Conservation (phyloP, 352 stramenopile genomes). For the Pythium dissotocum region DNA sequence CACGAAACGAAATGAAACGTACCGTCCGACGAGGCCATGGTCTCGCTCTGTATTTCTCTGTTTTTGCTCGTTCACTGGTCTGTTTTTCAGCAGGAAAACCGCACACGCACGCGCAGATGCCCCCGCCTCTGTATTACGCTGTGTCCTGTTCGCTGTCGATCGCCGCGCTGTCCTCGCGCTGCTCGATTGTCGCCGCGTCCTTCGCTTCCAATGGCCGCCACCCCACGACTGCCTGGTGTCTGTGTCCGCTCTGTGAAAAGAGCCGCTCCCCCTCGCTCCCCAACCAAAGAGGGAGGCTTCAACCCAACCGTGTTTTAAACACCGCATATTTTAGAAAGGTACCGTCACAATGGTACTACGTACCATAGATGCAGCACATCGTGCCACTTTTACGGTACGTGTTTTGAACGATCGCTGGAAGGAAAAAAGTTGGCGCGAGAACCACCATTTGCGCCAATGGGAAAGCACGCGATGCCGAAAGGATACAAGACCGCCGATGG, state of each 20-base stretch:
- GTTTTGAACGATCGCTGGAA: slow-evolving; percentile 4
- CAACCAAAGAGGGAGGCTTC: slow-evolving; percentile 4
- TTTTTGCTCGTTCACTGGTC: slow-evolving; percentile 2
- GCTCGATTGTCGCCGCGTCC: not conserved
- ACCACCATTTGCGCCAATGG: slow-evolving; percentile 15
- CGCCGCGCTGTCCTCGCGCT: slow-evolving; percentile 2
- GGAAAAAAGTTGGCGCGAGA: slow-evolving; percentile 4
- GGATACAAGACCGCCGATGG: not conserved
- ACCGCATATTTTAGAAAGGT: slow-evolving; percentile 1
- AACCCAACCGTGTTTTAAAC: slow-evolving; percentile 17
- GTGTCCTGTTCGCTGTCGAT: not conserved
- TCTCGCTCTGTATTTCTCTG: slow-evolving; percentile 11
- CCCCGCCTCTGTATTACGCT: not conserved
- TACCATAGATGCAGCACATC: slow-evolving; percentile 2
- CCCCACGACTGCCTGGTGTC: not conserved
- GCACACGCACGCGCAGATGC: not conserved
- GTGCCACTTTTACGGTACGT: not conserved
- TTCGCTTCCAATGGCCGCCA: slow-evolving; percentile 7
- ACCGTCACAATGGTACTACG: not conserved
- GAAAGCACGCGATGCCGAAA: not conserved
- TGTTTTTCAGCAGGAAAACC: not conserved
- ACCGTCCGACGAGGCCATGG: slow-evolving; percentile 36
- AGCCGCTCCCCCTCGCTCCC: slow-evolving; percentile 7
- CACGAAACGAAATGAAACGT: slow-evolving; percentile 10
- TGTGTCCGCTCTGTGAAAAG: slow-evolving; percentile 3